Conservation (phyloP, 345 rosid genomes). For the Excoecaria cochinchinensis region DNA sequence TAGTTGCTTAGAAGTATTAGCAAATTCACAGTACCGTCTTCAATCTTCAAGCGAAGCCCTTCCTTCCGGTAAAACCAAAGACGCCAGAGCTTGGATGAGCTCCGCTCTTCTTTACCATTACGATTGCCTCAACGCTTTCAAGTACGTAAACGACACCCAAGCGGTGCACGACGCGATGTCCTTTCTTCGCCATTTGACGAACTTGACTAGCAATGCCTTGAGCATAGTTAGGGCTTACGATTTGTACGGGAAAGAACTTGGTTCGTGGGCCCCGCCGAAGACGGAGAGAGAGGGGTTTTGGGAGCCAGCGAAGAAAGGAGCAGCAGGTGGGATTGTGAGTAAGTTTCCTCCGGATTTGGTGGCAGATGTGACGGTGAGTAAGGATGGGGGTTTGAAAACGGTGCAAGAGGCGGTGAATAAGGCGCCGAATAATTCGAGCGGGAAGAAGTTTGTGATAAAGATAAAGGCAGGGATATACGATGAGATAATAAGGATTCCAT, state of each 20-base stretch:
- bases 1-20: slow-evolving; percentile 53
- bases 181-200: slow-evolving; percentile 43
- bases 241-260: slow-evolving; percentile 40
- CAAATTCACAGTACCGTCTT: slow-evolving; percentile 49
- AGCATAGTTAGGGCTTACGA: slow-evolving; percentile 66
- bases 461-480: slow-evolving; percentile 65
- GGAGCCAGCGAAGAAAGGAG: background rate
- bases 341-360: slow-evolving; percentile 44
- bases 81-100: slow-evolving; percentile 73
- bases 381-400: slow-evolving; percentile 47
- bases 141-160: slow-evolving; percentile 61
- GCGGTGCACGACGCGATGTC: slow-evolving; percentile 51
- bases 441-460: slow-evolving; percentile 48
- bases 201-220: slow-evolving; percentile 63
- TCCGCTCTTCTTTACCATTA: slow-evolving; percentile 71
- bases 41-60: slow-evolving; percentile 37
- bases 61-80: slow-evolving; percentile 49
- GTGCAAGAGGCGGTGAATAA: slow-evolving; percentile 79
- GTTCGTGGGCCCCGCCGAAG: slow-evolving; percentile 53
- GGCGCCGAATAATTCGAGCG: slow-evolving; percentile 50
- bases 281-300: slow-evolving; percentile 74
- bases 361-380: slow-evolving; percentile 65
- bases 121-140: slow-evolving; percentile 65
- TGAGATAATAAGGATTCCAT: slow-evolving; percentile 70
- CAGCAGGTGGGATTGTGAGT: slow-evolving; percentile 13